Conservation (phyloP, 2,329 filamentous ascomycete genomes). For the Cercospora sojina region DNA sequence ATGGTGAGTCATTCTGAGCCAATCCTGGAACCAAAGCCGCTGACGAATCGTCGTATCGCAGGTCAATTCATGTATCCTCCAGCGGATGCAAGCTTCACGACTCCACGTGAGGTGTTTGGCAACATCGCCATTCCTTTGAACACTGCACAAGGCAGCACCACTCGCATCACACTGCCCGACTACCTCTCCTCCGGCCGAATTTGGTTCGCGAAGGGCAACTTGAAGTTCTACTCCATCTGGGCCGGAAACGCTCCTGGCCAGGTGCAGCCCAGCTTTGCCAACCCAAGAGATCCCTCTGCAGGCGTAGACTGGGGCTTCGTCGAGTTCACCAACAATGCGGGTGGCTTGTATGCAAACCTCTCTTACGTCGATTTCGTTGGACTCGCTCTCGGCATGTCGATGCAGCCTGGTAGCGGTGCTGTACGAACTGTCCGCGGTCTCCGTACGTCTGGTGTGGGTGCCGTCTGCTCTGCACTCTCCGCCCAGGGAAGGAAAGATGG, state of each 20-base stretch:
- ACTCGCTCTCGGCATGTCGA: conserved; percentile 53
- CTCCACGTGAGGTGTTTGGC: conserved; percentile 41
- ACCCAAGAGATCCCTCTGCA: conserved; percentile 41
- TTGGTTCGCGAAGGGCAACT: conserved; percentile 48
- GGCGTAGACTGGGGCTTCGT: conserved; percentile 46
- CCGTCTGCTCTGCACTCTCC: conserved; percentile 55
- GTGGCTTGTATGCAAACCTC: conserved; percentile 47
- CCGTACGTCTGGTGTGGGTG: conserved; percentile 54
- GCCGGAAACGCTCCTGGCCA: conserved; percentile 39
- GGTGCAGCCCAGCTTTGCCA: conserved; percentile 51
- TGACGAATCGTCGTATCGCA: neutral
- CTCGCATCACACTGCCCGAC: conserved; percentile 50
- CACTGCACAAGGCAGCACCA: conserved; percentile 37
- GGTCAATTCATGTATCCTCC: conserved; percentile 46
- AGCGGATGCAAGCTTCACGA: conserved; percentile 32
- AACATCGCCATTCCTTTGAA: conserved; percentile 46
- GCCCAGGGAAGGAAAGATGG: conserved; percentile 57
- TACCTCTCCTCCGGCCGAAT: conserved; percentile 46
- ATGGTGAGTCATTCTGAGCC: conserved; percentile 29
- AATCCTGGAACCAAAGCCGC: neutral
- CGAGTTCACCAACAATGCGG: conserved; percentile 47
- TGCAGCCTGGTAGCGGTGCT: conserved; percentile 50
- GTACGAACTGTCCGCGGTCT: conserved; percentile 59
- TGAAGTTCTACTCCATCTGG: conserved; percentile 46
- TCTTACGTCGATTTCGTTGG: conserved; percentile 39